A percentile compares a stretch with the other conserved stretches of the same genome.
Evolutionary conservation across 352 stramenopile species (phyloP).

Genomic region (Albugo laibachii): DNA sequence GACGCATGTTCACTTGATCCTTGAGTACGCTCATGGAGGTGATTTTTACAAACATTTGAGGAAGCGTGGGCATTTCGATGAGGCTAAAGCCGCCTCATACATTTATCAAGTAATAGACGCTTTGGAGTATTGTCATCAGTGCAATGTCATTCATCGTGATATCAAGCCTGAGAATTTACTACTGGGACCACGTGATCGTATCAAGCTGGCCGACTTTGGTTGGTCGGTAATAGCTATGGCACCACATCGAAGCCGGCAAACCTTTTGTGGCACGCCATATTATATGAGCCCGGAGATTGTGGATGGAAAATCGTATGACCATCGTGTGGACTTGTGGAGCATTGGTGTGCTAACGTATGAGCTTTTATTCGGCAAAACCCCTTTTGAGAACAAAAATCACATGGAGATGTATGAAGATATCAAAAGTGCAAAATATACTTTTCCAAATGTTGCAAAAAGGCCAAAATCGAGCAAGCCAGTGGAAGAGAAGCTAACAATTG

Average conservation of each 20-base stretch:
- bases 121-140: slow-evolving; percentile 79
- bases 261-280: slow-evolving; percentile 57
- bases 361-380: slow-evolving; percentile 66
- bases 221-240: slow-evolving; percentile 74
- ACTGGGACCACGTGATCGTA: slow-evolving; percentile 62
- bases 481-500: not conserved
- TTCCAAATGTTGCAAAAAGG: slow-evolving; percentile 16
- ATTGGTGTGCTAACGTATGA: slow-evolving; percentile 84
- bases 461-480: not conserved
- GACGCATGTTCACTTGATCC: slow-evolving; percentile 55
- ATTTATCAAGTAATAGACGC: slow-evolving; percentile 69
- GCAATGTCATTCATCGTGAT: slow-evolving; percentile 67
- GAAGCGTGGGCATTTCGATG: slow-evolving; percentile 26
- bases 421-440: slow-evolving; percentile 77
- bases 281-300: slow-evolving; percentile 76
- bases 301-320: slow-evolving; percentile 54
- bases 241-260: slow-evolving; percentile 43
- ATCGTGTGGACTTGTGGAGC: slow-evolving; percentile 76
- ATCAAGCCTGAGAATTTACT: slow-evolving; percentile 74
- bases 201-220: slow-evolving; percentile 75
- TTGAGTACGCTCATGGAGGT: slow-evolving; percentile 64
- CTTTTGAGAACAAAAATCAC: slow-evolving; percentile 87
- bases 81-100: slow-evolving; percentile 36
- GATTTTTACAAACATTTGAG: slow-evolving; percentile 67
- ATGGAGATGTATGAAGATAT: slow-evolving; percentile 89